Base-by-base conservation (phyloP, 106 monocot genomes). In the Dioscorea zingiberensis region DNA sequence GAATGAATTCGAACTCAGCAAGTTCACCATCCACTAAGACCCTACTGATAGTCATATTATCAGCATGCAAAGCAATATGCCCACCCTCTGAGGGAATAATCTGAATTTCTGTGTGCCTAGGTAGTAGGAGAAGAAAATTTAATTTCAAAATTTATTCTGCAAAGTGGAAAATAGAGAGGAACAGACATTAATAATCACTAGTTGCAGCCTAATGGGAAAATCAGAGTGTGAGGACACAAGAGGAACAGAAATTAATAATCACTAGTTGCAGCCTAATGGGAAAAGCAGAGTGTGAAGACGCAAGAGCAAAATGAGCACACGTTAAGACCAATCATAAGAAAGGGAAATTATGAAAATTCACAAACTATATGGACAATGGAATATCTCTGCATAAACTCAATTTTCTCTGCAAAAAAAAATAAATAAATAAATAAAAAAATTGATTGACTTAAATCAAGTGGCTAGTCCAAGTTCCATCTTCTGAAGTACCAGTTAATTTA, bases 51-150 rank as follows among this genome's bases (percentile, higher is more conserved):
- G 58, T 72, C 81, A 98, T 78, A 68, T 87, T 87, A 25, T 81
- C 84, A 63, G 98, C 89, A 80, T 78, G 70, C 71, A 98, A 56
- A 58, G 84, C 84, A 66, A 89, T 60, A 64, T 76, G 53, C 47
- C 86, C 93, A 76, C 59, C 75, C 49, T 98, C 84, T 21, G 81
- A 82, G 19, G 80, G 79, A 55, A 77, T 23, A 27, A 87, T 55
- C 69, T 93, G 84, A 68, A 98, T 55, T 57, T 98, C 98, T 24
- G 98, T 89, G 67, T 87, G 82, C 79, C 98, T 98, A 76, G 16
- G 55, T 16, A 72, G 38, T 44, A 64, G 47, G n/a, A 57, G 65
- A 22, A 22, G 27, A 59, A 64, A 47, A 45, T 27, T 7, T 57
- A 30, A 59, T 58, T 26, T n/a, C 38, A 54, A 58, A 25, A 62